A percentile compares a stretch with the other conserved stretches of the same genome.
phyloP scores from a whole-genome alignment of 2,329 filamentous ascomycete species.

The Xylaria sp. region DNA sequence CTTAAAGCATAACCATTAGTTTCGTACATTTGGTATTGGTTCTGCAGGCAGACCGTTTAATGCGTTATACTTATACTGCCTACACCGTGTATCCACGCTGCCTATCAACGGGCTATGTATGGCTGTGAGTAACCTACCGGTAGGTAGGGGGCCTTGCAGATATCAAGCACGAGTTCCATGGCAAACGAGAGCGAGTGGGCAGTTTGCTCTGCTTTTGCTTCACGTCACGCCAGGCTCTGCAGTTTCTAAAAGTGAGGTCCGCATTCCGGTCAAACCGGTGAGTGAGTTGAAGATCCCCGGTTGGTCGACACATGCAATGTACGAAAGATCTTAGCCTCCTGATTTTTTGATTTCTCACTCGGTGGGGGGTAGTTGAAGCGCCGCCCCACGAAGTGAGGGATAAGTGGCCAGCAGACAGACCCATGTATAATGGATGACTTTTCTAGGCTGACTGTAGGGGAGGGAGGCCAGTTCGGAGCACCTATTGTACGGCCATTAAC shows the following conservation, averaged over 20 bases:
- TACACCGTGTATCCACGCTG: slow-evolving; percentile 14
- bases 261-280: slow-evolving; percentile 26
- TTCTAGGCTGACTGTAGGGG: background rate
- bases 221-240: background rate
- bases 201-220: slow-evolving; percentile 5
- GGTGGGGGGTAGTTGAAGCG: slow-evolving; percentile 8
- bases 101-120: slow-evolving; percentile 4
- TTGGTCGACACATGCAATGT: slow-evolving; percentile 15
- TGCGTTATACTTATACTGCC: background rate
- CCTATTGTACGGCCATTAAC: background rate
- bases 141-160: slow-evolving; percentile 28
- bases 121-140: background rate
- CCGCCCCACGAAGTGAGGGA: background rate
- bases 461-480: background rate
- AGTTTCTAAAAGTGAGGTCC: background rate
- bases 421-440: background rate
- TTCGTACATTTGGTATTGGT: slow-evolving; percentile 11
- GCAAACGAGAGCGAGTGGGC: slow-evolving; percentile 27
- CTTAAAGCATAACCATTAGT: slow-evolving; percentile 5
- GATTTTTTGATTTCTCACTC: slow-evolving; percentile 1
- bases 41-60: slow-evolving; percentile 6
- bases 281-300: slow-evolving; percentile 5
- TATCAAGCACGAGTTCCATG: slow-evolving; percentile 31
- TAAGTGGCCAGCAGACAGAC: background rate
- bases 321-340: background rate